phyloP scores from a whole-genome alignment of 139 green algal genomes.

The Volvox reticuliferus region DNA sequence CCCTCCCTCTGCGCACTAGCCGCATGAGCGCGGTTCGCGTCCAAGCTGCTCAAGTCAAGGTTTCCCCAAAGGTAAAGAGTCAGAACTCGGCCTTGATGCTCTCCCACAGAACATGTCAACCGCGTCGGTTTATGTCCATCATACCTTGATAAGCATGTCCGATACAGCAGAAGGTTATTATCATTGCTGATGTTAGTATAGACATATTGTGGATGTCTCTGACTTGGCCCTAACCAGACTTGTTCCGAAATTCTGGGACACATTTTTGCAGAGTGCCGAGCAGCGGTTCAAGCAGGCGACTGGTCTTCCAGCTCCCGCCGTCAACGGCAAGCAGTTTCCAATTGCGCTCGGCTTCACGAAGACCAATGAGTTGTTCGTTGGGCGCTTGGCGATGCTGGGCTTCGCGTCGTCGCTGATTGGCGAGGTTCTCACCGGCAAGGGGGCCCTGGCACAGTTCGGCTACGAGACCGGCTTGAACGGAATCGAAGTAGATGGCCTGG shows the following conservation, averaged over 20 bases:
- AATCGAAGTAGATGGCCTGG: slow-evolving; percentile 68
- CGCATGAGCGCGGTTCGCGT: neutral
- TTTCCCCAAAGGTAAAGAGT: neutral
- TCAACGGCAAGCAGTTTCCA: slow-evolving; percentile 35
- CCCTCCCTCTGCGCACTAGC: neutral
- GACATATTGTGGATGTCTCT: too few species aligned
- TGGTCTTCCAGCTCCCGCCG: neutral
- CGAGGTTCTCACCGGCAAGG: slow-evolving; percentile 76
- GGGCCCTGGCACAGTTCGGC: slow-evolving; percentile 80
- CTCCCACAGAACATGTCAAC: too few species aligned
- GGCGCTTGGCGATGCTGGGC: slow-evolving; percentile 84
- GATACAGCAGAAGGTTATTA: too few species aligned
- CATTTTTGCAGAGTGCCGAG: neutral
- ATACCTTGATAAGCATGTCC: too few species aligned
- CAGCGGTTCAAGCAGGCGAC: slow-evolving; percentile 35
- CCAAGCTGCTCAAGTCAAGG: neutral
- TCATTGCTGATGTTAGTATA: too few species aligned
- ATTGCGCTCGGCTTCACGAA: slow-evolving; percentile 53
- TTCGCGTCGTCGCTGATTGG: slow-evolving; percentile 72
- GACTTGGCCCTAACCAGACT: too few species aligned
- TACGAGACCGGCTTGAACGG: slow-evolving; percentile 70
- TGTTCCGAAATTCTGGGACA: too few species aligned
- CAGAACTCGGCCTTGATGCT: too few species aligned
- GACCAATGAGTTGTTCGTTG: slow-evolving; percentile 87
- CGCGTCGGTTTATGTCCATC: too few species aligned